Evolutionary conservation across 305 asterid genomes (phyloP), one percentile per base, ranked within the genome.

Genomic region (Fraxinus nigra): DNA sequence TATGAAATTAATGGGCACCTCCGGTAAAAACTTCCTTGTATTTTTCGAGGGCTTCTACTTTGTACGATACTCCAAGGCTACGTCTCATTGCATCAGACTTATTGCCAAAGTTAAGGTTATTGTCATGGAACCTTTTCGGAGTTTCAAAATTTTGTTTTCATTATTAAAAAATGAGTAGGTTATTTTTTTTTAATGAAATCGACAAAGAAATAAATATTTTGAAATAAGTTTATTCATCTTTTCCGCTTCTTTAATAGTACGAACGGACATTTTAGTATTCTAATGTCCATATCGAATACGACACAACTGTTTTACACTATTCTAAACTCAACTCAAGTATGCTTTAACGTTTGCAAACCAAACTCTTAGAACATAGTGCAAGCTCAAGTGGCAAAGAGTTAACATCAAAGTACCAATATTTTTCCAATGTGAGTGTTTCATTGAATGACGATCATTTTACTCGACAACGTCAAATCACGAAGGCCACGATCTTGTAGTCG

Each of bases 1-100:
- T 54, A 87, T 72, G 43, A 79, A 63, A 76, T 10, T 79, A 75
- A 20, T 81, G 20, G 67, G 28, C n/a, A n/a, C n/a, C n/a, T n/a
- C n/a, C n/a, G 26, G 67, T 7, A 51, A 51, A 14, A 51, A n/a
- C 30, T 59, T 59, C 34, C n/a, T 11, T 1, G 63, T 63, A 77
- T 61, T 34, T 13, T 56, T n/a, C 75, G 7, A 69, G 13, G 35
- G 14, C 54, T 3, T 14, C 54, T 30, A 72, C 24, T 35, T 54
- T 72, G 72, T 72, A 30, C 32, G 37, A 32, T 46, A 80, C 83
- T 76, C 78, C 72, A 30, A 65, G n/a, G 77, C 72, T 65, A 65
- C 72, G 35, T 9, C 72, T 22, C 30, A 65, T 26, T 65, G 35
- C 7, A 26, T 65, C 34, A 65, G n/a, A 65, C 72, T 63, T 63